phyloP scores from a whole-genome alignment of 148 eudicot species.

The Drosera capensis region DNA sequence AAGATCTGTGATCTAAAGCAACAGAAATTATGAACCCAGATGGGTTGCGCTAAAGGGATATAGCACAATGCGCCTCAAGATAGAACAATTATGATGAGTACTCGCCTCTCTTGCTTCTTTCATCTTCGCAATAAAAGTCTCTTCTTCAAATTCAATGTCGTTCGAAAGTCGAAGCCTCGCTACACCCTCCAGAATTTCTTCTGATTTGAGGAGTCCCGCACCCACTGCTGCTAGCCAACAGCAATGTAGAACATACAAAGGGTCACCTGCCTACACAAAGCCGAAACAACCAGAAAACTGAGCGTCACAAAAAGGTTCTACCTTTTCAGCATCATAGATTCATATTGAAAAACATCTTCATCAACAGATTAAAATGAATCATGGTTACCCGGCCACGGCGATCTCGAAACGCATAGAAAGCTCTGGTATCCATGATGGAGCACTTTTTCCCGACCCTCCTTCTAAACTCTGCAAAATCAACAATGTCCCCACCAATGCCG shows the following conservation, averaged over 20 bases:
- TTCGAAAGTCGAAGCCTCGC: slow-evolving; percentile 65
- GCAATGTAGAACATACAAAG: slow-evolving; percentile 63
- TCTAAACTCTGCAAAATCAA: slow-evolving; percentile 83
- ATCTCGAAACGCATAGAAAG: slow-evolving; percentile 54
- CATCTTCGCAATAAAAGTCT: slow-evolving; percentile 72
- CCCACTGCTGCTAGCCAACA: slow-evolving; percentile 98
- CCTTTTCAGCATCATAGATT: neutral
- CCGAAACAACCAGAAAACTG: neutral
- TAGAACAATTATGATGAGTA: neutral
- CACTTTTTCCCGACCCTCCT: slow-evolving; percentile 77
- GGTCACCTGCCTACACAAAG: slow-evolving; percentile 53
- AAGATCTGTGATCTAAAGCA: neutral
- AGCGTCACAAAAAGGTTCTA: no score
- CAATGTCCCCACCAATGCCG: slow-evolving; percentile 58
- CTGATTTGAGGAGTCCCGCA: slow-evolving; percentile 88
- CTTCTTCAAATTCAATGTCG: slow-evolving; percentile 89
- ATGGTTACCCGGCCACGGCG: slow-evolving; percentile 51
- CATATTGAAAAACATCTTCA: no score
- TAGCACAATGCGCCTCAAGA: no score
- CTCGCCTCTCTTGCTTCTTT: slow-evolving; percentile 76
- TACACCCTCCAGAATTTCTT: slow-evolving; percentile 90
- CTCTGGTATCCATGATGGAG: slow-evolving; percentile 54
- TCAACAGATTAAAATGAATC: neutral
- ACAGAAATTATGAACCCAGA: neutral
- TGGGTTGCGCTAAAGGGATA: no score